Conservation (phyloP, 768 basidiomycete genomes). For the Tulasnella sp. region DNA sequence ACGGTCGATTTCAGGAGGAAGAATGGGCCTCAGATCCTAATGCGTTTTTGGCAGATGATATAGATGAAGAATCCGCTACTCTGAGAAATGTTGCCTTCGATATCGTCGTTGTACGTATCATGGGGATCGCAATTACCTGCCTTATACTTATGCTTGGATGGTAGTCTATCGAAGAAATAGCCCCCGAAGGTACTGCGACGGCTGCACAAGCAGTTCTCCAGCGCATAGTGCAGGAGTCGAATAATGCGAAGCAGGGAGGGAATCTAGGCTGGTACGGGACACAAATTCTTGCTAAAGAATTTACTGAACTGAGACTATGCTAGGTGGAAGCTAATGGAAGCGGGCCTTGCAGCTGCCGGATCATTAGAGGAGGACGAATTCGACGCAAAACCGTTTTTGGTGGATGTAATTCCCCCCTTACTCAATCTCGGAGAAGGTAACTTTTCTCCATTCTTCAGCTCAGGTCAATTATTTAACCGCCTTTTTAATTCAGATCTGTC, state of each 20-base stretch:
- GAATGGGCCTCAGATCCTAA: conserved; percentile 90
- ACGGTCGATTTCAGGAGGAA: conserved; percentile 65
- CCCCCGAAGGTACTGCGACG: conserved; percentile 53
- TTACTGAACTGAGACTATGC: conserved; percentile 7
- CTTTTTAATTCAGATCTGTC: conserved; percentile 64
- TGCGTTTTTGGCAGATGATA: conserved; percentile 91
- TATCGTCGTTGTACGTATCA: conserved; percentile 63
- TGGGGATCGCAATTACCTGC: neutral
- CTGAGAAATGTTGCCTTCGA: conserved; percentile 85
- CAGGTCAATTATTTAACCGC: neutral
- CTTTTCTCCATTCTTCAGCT: conserved; percentile 38
- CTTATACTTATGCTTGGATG: neutral
- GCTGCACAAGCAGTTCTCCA: conserved; percentile 60
- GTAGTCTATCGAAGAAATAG: conserved; percentile 63
- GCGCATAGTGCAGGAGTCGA: conserved; percentile 61
- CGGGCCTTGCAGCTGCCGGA: conserved; percentile 77
- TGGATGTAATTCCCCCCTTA: conserved; percentile 76
- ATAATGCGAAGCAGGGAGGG: conserved; percentile 58
- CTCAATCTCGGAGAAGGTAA: conserved; percentile 66
- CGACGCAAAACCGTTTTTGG: conserved; percentile 75
- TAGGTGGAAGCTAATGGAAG: conserved; percentile 94
- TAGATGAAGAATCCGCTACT: conserved; percentile 88
- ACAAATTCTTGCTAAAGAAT: neutral
- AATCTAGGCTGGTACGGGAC: conserved; percentile 63
- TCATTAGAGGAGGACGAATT: conserved; percentile 82